A percentile compares a stretch with the other conserved stretches of the same genome.
Conservation (phyloP, 78 protist species). For the Dictyostelium citrinum region DNA sequence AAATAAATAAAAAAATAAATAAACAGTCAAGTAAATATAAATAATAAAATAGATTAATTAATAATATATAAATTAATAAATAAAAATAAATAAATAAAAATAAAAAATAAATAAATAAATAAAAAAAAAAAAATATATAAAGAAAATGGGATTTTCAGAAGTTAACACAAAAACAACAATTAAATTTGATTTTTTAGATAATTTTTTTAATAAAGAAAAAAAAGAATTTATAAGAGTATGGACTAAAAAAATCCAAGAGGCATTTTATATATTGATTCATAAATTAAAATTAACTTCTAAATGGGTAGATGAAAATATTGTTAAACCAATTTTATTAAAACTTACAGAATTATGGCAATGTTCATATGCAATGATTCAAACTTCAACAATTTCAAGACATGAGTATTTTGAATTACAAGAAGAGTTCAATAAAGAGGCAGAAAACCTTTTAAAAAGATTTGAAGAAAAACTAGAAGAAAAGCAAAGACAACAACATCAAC, state of each 20-base stretch:
- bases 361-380: not conserved
- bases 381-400: not conserved
- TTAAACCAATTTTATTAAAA: not conserved
- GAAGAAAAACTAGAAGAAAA: not conserved
- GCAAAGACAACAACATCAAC: not conserved
- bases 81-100: too few relatives aligned
- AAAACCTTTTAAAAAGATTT: not conserved
- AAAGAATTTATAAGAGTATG: not conserved
- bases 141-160: not conserved
- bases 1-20: too few relatives aligned
- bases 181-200: not conserved
- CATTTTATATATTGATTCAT: not conserved
- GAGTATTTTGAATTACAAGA: not conserved
- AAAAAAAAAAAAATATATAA: too few relatives aligned
- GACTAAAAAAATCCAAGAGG: not conserved
- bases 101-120: too few relatives aligned
- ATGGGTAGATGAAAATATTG: not conserved
- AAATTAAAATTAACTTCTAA: not conserved
- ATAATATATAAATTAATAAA: too few relatives aligned
- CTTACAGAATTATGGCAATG: not conserved
- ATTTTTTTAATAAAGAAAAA: not conserved
- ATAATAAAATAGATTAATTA: too few relatives aligned
- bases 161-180: not conserved
- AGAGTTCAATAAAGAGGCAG: not conserved
- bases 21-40: too few relatives aligned